phyloP scores from a whole-genome alignment of 2,329 filamentous ascomycete genomes.

The Neofusicoccum cordaticola region DNA sequence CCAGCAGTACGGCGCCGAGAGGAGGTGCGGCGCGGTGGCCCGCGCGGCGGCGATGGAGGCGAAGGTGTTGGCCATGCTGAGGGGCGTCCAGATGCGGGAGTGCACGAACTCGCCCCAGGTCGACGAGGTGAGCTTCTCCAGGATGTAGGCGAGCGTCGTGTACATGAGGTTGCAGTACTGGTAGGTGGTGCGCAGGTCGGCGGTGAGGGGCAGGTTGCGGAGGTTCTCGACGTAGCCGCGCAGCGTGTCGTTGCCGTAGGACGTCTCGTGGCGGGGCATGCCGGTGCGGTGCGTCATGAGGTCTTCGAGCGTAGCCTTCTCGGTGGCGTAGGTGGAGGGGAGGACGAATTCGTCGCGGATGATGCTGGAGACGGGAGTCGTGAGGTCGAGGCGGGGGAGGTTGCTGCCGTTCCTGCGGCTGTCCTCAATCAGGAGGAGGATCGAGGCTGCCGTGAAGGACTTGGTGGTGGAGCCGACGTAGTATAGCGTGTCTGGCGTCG shows the following conservation, averaged over 20 bases:
- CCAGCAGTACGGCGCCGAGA: constrained; percentile 23
- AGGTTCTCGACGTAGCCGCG: constrained; percentile 41
- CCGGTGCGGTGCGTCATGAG: constrained; percentile 37
- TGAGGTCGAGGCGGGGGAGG: constrained; percentile 29
- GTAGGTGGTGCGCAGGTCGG: constrained; percentile 41
- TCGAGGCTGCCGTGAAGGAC: constrained; percentile 28
- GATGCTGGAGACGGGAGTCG: constrained; percentile 33
- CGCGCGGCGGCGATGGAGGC: constrained; percentile 36
- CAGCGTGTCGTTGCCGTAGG: constrained; percentile 27
- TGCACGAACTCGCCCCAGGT: constrained; percentile 33
- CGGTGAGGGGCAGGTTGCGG: constrained; percentile 43
- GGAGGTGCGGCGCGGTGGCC: neutral
- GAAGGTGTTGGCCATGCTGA: constrained; percentile 42
- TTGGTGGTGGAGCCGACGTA: constrained; percentile 30
- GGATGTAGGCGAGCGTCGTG: constrained; percentile 45
- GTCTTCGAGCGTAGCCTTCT: constrained; percentile 32
- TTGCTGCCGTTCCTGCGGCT: constrained; percentile 13
- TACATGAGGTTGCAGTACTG: constrained; percentile 57
- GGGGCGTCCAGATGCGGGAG: constrained; percentile 38
- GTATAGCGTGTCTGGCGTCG: constrained; percentile 28
- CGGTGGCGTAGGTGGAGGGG: constrained; percentile 28
- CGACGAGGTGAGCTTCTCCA: constrained; percentile 43
- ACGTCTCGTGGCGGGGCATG: constrained; percentile 31
- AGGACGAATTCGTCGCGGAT: constrained; percentile 37
- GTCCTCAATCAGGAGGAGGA: constrained; percentile 25